A percentile compares a stretch with the other conserved stretches of the same genome.
Evolutionary conservation across 768 basidiomycete genomes (phyloP).

Genomic region (Tricholoma saponaceum): DNA sequence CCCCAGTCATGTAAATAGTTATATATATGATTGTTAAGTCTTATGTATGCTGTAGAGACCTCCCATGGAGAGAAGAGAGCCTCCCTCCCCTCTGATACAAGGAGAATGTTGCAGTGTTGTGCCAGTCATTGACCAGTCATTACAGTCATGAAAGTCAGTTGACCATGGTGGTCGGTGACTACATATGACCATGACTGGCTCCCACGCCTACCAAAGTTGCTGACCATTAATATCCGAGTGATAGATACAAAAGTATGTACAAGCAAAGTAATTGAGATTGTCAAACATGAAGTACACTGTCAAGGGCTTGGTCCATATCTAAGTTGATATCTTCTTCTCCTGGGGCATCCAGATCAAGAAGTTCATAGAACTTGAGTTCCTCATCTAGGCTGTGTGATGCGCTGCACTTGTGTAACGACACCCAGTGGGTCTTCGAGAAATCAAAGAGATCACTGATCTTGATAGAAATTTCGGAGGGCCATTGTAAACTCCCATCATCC

Average conservation of each 20-base stretch:
- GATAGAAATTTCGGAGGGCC: neutral
- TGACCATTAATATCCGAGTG: neutral
- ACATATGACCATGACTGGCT: neutral
- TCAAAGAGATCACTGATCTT: neutral
- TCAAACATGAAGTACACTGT: neutral
- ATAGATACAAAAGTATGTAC: no score
- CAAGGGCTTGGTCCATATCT: neutral
- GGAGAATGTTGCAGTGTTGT: no score
- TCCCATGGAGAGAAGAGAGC: no score
- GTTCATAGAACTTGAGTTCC: slow-evolving; percentile 8
- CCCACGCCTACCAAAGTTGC: neutral
- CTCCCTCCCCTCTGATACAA: no score
- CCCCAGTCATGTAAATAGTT: no score
- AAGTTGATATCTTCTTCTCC: slow-evolving; percentile 6
- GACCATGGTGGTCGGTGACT: neutral
- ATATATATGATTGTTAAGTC: no score
- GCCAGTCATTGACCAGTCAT: no score
- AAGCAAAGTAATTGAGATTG: neutral
- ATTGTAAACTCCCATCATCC: neutral
- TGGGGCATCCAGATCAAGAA: slow-evolving; percentile 10
- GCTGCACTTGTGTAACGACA: neutral
- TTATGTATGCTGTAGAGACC: no score
- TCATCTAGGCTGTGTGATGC: slow-evolving; percentile 5
- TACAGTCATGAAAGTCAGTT: neutral
- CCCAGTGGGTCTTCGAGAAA: neutral